phyloP scores from a whole-genome alignment of 2,329 filamentous ascomycete species.

The Botrytis porri region DNA sequence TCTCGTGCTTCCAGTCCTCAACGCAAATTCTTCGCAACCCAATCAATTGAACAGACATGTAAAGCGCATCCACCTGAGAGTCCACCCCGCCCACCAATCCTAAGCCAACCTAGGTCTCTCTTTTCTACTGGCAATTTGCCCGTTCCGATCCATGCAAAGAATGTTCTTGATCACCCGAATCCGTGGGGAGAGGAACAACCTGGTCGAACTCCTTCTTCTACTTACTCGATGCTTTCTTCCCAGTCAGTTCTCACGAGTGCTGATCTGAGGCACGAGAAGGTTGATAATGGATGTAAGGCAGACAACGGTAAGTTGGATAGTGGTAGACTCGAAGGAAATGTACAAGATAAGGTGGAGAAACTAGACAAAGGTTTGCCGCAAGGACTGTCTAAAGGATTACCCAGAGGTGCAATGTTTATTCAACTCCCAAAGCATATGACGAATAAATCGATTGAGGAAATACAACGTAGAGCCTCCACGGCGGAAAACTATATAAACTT shows the following conservation, averaged over 20 bases:
- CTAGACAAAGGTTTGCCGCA: neutral
- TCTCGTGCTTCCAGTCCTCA: neutral
- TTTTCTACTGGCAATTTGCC: neutral
- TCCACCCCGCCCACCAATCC: neutral
- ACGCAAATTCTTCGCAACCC: neutral
- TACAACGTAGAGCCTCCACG: neutral
- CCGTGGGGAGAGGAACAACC: neutral
- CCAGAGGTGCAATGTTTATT: slow-evolving; percentile 1
- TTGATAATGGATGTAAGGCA: neutral
- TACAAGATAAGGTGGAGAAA: neutral
- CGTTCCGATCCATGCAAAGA: neutral
- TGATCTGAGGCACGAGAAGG: neutral
- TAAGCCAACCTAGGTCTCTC: slow-evolving; percentile 7
- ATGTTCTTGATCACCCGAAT: neutral
- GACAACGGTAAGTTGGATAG: neutral
- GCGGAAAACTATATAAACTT: neutral
- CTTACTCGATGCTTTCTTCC: neutral
- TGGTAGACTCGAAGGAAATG: neutral
- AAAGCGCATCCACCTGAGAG: neutral
- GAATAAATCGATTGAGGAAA: neutral
- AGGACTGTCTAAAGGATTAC: neutral
- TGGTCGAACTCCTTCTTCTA: slow-evolving; percentile 1
- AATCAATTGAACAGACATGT: neutral
- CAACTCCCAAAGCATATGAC: neutral
- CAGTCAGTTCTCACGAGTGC: neutral